phyloP scores from a whole-genome alignment of 768 basidiomycete species.

The Amanita fuliginea region DNA sequence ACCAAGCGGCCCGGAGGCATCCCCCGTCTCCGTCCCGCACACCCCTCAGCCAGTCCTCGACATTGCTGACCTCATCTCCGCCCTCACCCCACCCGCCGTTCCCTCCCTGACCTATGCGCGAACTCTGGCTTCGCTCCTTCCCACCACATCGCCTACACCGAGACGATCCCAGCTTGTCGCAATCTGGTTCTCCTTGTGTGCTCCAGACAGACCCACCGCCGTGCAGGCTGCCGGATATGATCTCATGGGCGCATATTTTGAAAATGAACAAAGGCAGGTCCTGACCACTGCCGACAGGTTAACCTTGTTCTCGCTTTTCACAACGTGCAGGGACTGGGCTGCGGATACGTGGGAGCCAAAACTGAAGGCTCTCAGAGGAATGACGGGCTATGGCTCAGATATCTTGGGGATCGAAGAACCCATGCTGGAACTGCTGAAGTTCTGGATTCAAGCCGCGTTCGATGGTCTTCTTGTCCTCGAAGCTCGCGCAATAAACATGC shows the following conservation, averaged over 20 bases:
- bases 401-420: slow-evolving; percentile 53
- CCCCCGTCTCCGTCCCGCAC: background rate
- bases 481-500: background rate
- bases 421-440: slow-evolving; percentile 42
- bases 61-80: slow-evolving; percentile 29
- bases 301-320: slow-evolving; percentile 54
- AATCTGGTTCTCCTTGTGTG: slow-evolving; percentile 51
- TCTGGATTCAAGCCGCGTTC: slow-evolving; percentile 62
- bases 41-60: slow-evolving; percentile 14
- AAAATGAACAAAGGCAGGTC: slow-evolving; percentile 25
- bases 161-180: slow-evolving; percentile 41
- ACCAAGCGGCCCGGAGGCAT: background rate
- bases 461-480: slow-evolving; percentile 29
- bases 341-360: slow-evolving; percentile 63
- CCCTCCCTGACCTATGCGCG: slow-evolving; percentile 60
- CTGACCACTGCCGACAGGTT: slow-evolving; percentile 48
- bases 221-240: slow-evolving; percentile 65
- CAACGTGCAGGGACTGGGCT: slow-evolving; percentile 18
- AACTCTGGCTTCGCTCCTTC: slow-evolving; percentile 38
- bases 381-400: slow-evolving; percentile 51
- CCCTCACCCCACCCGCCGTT: slow-evolving; percentile 44
- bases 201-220: slow-evolving; percentile 36
- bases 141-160: slow-evolving; percentile 45
- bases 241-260: slow-evolving; percentile 59
- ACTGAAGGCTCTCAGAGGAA: slow-evolving; percentile 53